These are phyloP conservation scores for Salix caprea DNA, from an alignment of 345 rosid species.

Conservation along the genomic window DNA sequence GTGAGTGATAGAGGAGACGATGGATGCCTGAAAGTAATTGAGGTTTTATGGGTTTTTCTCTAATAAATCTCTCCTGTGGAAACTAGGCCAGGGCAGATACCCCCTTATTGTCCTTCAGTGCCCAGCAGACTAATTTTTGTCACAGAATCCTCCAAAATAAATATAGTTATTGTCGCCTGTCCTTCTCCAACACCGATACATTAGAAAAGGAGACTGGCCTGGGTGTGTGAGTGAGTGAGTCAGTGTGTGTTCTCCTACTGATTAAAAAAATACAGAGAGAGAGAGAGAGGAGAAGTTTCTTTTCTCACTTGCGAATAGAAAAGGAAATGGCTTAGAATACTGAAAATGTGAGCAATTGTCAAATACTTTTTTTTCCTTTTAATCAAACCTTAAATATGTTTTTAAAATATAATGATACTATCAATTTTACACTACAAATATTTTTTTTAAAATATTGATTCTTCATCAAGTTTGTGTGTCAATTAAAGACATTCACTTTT, in stretches of 20 bases:
- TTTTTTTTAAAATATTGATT: no score
- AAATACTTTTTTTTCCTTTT: no score
- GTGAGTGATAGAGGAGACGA: conserved; percentile 30
- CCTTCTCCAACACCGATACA: conserved; percentile 27
- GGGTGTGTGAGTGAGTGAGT: not conserved
- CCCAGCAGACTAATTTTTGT: conserved; percentile 39
- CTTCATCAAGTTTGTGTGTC: no score
- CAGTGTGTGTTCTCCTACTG: conserved; percentile 3
- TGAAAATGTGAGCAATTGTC: not conserved
- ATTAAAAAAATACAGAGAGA: not conserved
- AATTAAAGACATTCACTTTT: no score
- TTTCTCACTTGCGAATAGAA: conserved; percentile 10
- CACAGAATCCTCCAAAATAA: conserved; percentile 36
- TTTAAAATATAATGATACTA: no score
- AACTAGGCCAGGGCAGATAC: conserved; percentile 16
- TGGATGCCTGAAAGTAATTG: conserved; percentile 39
- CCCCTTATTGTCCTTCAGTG: conserved; percentile 36
- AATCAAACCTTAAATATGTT: no score
- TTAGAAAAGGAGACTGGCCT: conserved; percentile 9
- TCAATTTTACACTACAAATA: no score
- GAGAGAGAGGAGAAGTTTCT: not conserved
- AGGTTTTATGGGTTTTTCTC: conserved; percentile 42
- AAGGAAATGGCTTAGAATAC: not conserved
- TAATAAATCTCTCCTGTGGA: conserved; percentile 15
- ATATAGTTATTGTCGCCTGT: conserved; percentile 11